These are phyloP conservation scores for Podila clonocystis DNA, from an alignment of 192 early-diverging fungal genomes.

Conservation along the genomic window DNA sequence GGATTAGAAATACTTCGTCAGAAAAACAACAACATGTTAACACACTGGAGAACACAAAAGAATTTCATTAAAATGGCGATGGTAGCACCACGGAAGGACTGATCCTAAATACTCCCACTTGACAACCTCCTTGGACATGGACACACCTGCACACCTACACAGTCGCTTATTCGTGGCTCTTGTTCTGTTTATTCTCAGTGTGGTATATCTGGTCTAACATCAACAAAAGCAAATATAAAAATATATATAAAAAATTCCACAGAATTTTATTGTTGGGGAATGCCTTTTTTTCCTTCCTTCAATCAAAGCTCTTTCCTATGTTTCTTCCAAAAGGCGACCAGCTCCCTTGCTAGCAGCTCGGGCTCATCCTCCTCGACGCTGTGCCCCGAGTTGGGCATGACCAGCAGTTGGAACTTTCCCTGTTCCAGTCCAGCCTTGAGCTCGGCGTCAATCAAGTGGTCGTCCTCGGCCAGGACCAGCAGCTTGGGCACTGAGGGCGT, in stretches of 20 bases:
- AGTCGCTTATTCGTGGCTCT: not conserved
- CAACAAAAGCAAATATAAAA: not conserved
- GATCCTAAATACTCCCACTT: not conserved
- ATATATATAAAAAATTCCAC: not conserved
- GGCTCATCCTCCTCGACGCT: slow-evolving; percentile 33
- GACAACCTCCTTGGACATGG: not conserved
- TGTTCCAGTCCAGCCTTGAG: slow-evolving; percentile 5
- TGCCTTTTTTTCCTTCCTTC: not conserved
- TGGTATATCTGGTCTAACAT: not conserved
- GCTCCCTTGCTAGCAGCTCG: not conserved
- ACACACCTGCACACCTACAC: too few relatives aligned
- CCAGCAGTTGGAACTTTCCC: slow-evolving; percentile 7
- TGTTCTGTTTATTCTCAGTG: not conserved
- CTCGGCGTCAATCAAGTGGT: slow-evolving; percentile 1
- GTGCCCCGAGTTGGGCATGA: slow-evolving; percentile 6
- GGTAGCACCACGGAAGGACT: not conserved
- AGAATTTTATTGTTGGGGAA: too few relatives aligned
- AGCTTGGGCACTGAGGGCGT: not conserved
- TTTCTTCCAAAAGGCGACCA: slow-evolving; percentile 18
- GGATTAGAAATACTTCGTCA: slow-evolving; percentile 59
- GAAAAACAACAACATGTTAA: too few relatives aligned
- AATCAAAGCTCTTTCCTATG: not conserved
- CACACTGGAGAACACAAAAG: too few relatives aligned
- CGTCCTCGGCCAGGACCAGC: slow-evolving; percentile 7
- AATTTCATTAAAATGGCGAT: too few relatives aligned